A percentile compares a stretch with the other conserved stretches of the same genome.
Conservation (phyloP, 768 basidiomycete genomes). For the Antrodiella citrinella region DNA sequence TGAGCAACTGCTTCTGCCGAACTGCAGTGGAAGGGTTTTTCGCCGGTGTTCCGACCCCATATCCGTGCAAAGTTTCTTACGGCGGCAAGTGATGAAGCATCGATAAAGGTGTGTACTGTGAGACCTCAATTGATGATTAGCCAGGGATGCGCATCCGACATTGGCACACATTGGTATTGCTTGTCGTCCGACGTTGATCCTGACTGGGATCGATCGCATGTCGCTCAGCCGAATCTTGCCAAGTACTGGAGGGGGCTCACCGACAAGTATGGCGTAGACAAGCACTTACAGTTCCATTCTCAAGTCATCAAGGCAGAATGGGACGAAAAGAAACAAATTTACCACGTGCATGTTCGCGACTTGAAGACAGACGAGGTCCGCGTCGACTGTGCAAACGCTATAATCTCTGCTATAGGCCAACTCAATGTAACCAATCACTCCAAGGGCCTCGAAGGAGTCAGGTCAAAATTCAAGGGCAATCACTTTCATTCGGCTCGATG, state of each 20-base stretch:
- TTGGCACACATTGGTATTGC: conserved; percentile 27
- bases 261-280: conserved; percentile 33
- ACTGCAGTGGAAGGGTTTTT: no score
- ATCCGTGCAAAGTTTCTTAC: no score
- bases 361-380: neutral
- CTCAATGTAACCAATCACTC: conserved; percentile 20
- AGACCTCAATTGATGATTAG: no score
- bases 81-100: no score
- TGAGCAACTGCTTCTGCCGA: no score
- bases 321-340: conserved; percentile 19
- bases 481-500: conserved; percentile 23
- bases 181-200: conserved; percentile 40
- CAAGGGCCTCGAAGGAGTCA: conserved; percentile 16
- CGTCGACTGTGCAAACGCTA: conserved; percentile 13
- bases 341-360: neutral
- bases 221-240: conserved; percentile 33
- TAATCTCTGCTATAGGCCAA: conserved; percentile 23
- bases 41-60: no score
- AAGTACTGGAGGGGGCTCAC: conserved; percentile 35
- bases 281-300: conserved; percentile 34
- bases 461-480: conserved; percentile 17
- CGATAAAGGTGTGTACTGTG: no score
- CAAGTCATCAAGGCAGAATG: conserved; percentile 39
- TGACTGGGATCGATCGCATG: conserved; percentile 36
- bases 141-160: conserved; percentile 23